Evolutionary conservation across 2,329 filamentous ascomycete genomes (phyloP), one percentile per base, ranked within the genome.

Genomic region (Diaporthe ilicicola): DNA sequence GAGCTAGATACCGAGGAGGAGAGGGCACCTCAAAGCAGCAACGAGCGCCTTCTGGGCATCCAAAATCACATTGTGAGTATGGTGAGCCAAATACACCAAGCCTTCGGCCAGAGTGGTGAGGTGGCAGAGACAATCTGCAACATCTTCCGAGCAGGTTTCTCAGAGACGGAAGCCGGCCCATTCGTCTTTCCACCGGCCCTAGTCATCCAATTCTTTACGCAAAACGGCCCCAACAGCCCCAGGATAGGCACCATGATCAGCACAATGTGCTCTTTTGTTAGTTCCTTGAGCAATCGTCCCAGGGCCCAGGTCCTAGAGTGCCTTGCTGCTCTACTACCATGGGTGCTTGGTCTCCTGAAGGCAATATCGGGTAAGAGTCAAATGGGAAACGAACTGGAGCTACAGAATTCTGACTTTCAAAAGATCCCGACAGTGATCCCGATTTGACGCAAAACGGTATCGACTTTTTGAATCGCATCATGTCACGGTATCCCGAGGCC

Each of bases 371-470:
- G 89, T 89, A 82, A 76, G 83, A 76, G 32, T n/a, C 2, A 22
- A 32, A 34, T 34, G 32, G 32, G 12, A 10, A 44, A 8, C 22
- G 37, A 32, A 37, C 0, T 3, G 32, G 5, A 34, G 22, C 17
- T 22, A 32, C 22, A 46, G 12, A 34, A 4, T 4, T 13, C 74
- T 77, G 51, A 76, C 61, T 56, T 29, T 10, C n/a, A 34, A 27
- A 15, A 84, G 86, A 87, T 55, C 89, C 89, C 61, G 87, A 88
- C 12, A 86, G 87, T 55, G 93, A 95, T 71, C 88, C 90, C 0
- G 93, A 94, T 74, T 84, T 95, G 13, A 85, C 93, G 1, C 91
- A 95, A 74, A 90, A 91, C 70, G 90, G 90, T 62, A 91, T 95
- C 61, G 92, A 94, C 68, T 91, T 95, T 71, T 83, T 92, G 10